Evolutionary conservation across 1,139 yeast species (phyloP), one percentile per base, ranked within the genome.

Genomic region (Yamadazyma kanchanaburiensis): DNA sequence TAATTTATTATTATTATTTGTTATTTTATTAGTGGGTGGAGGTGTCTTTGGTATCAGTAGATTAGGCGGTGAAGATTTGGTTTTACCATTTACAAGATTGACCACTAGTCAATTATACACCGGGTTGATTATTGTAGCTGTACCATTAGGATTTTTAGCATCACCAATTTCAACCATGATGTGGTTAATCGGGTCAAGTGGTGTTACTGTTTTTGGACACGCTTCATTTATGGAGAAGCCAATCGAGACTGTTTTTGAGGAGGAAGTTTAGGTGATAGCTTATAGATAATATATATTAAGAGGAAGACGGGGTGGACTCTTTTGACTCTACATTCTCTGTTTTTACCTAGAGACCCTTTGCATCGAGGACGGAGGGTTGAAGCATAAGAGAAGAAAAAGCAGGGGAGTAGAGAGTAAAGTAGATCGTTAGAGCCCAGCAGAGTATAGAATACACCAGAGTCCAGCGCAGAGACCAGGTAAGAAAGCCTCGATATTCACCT

Each of bases 181-280:
- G 77, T 94, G 98, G 98, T 75, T 94, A 48, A 79, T 94, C 53
- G 99, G 98, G 46, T 94, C 96, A 6, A 84, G 96, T 14, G 81
- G 85, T 24, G 94, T 88, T 31, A 64, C 83, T 28, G 91, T 94
- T 30, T 69, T 89, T 34, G 78, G 95, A 10, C 99, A 94, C 60
- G 97, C 98, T 32, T 64, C 94, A 10, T 74, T 94, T 44, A 78
- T 94, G 87, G 98, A 94, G 57, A 91, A 91, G 66, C 98, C 98
- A 26, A 88, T 94, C 48, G 98, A 91, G 66, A 84, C 95, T 27
- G 96, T 94, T 21, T 91, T 91, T 53, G 96, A 89, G 58, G 97
- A 87, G 56, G 88, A 85, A 53, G 74, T 67, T 28, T 67, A 54
- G 37, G 21, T 19, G 20, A 18, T 18, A 18, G 7, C 20, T 8